phyloP scores from a whole-genome alignment of 1,139 yeast genomes.

The Geotrichum australiense region DNA sequence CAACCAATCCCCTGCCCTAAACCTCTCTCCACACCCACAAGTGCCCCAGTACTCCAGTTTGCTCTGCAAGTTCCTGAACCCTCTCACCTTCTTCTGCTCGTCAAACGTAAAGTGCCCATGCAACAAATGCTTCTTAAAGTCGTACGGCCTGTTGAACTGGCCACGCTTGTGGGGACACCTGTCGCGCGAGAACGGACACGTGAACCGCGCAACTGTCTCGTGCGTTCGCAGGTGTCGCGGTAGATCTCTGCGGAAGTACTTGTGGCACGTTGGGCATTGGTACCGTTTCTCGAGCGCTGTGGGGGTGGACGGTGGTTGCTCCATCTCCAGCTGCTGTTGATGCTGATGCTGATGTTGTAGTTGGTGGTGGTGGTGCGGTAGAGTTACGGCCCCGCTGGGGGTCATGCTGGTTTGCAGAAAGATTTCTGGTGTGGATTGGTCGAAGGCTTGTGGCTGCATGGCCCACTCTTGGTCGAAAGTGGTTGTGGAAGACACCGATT shows the following conservation, averaged over 20 bases:
- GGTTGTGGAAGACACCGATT: not conserved
- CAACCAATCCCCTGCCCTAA: conserved; percentile 51
- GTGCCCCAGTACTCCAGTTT: conserved; percentile 49
- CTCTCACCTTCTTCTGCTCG: conserved; percentile 38
- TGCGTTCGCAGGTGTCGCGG: conserved; percentile 62
- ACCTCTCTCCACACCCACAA: conserved; percentile 52
- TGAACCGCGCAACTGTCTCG: conserved; percentile 52
- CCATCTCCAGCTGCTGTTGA: not conserved
- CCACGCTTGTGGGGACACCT: conserved; percentile 57
- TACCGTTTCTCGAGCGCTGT: conserved; percentile 25
- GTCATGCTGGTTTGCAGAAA: not conserved
- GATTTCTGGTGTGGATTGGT: conserved; percentile 3
- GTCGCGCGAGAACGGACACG: conserved; percentile 51
- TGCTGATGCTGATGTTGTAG: not conserved
- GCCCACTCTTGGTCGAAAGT: conserved; percentile 1
- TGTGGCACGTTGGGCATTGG: conserved; percentile 50
- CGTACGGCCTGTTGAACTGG: conserved; percentile 61
- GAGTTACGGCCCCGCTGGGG: not conserved
- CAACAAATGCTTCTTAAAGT: conserved; percentile 58
- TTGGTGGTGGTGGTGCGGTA: not conserved
- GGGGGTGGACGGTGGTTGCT: conserved; percentile 1
- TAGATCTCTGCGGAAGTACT: conserved; percentile 55
- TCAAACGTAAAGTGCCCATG: conserved; percentile 56
- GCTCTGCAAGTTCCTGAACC: conserved; percentile 47
- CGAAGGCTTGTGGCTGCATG: not conserved